Evolutionary conservation across 441 rosid species (phyloP).

Genomic region (Populus hybrid): DNA sequence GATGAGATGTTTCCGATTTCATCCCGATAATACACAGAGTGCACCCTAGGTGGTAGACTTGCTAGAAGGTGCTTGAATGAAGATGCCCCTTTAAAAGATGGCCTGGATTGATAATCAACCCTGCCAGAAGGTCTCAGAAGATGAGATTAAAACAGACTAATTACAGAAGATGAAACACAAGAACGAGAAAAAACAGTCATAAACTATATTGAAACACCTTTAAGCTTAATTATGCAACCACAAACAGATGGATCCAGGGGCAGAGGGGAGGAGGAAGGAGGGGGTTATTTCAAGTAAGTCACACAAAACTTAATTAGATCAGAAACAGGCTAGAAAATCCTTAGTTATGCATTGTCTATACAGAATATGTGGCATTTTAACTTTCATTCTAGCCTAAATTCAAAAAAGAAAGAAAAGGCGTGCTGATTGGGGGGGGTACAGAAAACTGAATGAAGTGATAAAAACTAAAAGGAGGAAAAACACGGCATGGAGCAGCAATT

Average conservation of each 20-base stretch:
- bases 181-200: not conserved
- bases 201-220: not conserved
- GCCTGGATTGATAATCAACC: constrained; percentile 93
- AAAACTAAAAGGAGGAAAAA: not conserved
- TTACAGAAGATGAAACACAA: not conserved
- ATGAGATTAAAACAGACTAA: constrained; percentile 10
- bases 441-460: not conserved
- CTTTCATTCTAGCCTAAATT: not conserved
- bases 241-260: too few species aligned
- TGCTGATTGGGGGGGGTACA: not conserved
- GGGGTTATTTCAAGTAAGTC: too few species aligned
- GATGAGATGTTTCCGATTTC: constrained; percentile 97
- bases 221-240: not conserved
- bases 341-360: not conserved
- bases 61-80: constrained; percentile 81
- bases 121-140: constrained; percentile 47
- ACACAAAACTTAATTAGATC: not conserved
- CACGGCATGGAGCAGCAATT: constrained; percentile 17
- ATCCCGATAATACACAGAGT: constrained; percentile 95
- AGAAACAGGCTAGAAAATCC: not conserved
- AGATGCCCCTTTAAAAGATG: constrained; percentile 55
- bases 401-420: not conserved
- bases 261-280: not conserved
- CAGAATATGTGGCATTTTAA: not conserved
- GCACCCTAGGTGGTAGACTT: constrained; percentile 88